phyloP scores from a whole-genome alignment of 441 rosid species.

The Arabidopsis lyrata region DNA sequence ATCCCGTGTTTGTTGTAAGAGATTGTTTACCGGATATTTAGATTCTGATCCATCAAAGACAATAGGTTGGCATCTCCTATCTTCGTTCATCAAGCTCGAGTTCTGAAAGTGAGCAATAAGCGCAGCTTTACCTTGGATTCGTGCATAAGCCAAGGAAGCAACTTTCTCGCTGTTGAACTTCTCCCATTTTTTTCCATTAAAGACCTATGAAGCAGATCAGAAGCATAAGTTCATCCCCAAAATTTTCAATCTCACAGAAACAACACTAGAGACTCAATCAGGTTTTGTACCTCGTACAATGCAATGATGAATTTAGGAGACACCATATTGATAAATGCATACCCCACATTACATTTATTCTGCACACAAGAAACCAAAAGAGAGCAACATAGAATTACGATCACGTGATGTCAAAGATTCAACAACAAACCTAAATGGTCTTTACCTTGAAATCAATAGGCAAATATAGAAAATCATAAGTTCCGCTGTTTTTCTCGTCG shows the following conservation, averaged over 20 bases:
- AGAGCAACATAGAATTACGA: slow-evolving; percentile 31
- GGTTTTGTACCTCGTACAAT: slow-evolving; percentile 71
- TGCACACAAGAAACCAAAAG: slow-evolving; percentile 45
- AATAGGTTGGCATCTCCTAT: slow-evolving; percentile 91
- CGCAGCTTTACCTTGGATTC: slow-evolving; percentile 91
- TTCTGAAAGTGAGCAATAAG: slow-evolving; percentile 93
- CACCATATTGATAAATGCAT: slow-evolving; percentile 94
- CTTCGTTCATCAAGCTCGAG: slow-evolving; percentile 98
- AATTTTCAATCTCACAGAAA: not conserved
- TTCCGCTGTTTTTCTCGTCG: slow-evolving; percentile 77
- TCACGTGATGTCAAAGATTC: not conserved
- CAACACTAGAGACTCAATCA: slow-evolving; percentile 14
- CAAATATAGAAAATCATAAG: slow-evolving; percentile 86
- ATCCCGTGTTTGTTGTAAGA: slow-evolving; percentile 7
- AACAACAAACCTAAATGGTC: not conserved
- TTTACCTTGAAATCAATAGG: slow-evolving; percentile 97
- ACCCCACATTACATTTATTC: slow-evolving; percentile 98
- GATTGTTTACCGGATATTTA: slow-evolving; percentile 62
- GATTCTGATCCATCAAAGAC: slow-evolving; percentile 79
- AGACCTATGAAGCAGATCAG: slow-evolving; percentile 57
- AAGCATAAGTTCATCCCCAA: slow-evolving; percentile 13
- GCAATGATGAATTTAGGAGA: slow-evolving; percentile 79
- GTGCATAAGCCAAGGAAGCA: slow-evolving; percentile 92
- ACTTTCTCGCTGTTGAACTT: slow-evolving; percentile 98
- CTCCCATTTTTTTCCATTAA: slow-evolving; percentile 97